Evolutionary conservation across 768 basidiomycete genomes (phyloP).

Genomic region (Suillus decipiens): DNA sequence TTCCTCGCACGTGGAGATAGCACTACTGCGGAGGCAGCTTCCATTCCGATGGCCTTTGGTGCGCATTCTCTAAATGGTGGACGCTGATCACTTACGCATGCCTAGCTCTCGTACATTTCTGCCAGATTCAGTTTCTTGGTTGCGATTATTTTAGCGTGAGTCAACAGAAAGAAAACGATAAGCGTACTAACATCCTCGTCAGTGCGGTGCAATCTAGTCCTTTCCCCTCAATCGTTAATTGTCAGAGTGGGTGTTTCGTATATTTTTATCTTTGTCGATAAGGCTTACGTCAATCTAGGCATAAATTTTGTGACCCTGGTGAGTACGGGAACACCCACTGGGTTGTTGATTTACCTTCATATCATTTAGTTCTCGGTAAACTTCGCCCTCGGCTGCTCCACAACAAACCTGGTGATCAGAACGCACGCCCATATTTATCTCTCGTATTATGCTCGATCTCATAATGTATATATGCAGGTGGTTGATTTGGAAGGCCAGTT

Average conservation of each 20-base stretch:
- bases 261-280: too few relatives aligned
- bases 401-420: slow-evolving; percentile 4
- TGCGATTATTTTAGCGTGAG: not conserved
- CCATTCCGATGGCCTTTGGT: slow-evolving; percentile 3
- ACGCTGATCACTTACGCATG: not conserved
- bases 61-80: not conserved
- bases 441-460: not conserved
- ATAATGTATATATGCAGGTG: not conserved
- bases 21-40: not conserved
- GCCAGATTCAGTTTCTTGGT: not conserved
- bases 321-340: not conserved
- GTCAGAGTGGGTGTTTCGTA: not conserved
- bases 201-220: slow-evolving; percentile 1
- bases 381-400: slow-evolving; percentile 1
- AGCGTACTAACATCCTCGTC: not conserved
- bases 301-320: not conserved
- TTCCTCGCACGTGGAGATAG: not conserved
- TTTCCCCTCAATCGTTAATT: not conserved
- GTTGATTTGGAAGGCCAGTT: not conserved
- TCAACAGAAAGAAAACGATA: not conserved
- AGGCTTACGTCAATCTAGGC: not conserved
- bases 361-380: not conserved
- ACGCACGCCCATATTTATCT: not conserved
- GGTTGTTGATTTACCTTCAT: not conserved
- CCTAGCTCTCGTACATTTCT: not conserved